A percentile compares a stretch with the other conserved stretches of the same genome.
Conservation (phyloP, 352 stramenopile species). For the Globisporangium viniferum region DNA sequence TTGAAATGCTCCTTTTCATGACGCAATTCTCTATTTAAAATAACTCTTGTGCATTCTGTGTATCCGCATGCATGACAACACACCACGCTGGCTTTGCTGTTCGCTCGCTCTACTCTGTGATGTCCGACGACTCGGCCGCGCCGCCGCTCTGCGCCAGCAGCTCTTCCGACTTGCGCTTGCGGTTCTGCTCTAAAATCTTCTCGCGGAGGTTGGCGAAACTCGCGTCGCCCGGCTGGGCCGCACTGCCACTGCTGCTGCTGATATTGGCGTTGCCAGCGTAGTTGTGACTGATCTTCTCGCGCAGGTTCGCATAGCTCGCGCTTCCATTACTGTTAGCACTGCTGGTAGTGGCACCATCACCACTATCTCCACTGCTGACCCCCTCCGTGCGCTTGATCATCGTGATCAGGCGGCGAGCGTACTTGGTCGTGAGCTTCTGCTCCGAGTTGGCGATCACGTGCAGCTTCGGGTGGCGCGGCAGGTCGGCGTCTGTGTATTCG, state of each 20-base stretch:
- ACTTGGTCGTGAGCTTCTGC: constrained; percentile 82
- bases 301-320: constrained; percentile 68
- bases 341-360: neutral
- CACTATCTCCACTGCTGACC: neutral
- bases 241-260: neutral
- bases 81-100: neutral
- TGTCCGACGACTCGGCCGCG: neutral
- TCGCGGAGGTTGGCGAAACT: constrained; percentile 74
- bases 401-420: constrained; percentile 80
- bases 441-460: constrained; percentile 76
- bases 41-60: neutral
- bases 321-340: constrained; percentile 17
- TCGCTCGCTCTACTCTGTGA: neutral
- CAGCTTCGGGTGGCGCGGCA: constrained; percentile 72
- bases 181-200: constrained; percentile 50
- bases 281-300: constrained; percentile 55
- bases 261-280: constrained; percentile 4
- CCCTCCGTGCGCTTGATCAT: constrained; percentile 68
- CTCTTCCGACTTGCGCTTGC: constrained; percentile 60
- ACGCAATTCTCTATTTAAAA: neutral
- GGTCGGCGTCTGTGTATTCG: constrained; percentile 74
- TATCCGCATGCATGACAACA: neutral
- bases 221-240: constrained; percentile 23
- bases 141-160: constrained; percentile 3
- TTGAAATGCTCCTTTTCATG: neutral